Evolutionary conservation across 2,329 filamentous ascomycete genomes (phyloP), one percentile per base, ranked within the genome.

Genomic region (Botrytis medusae): DNA sequence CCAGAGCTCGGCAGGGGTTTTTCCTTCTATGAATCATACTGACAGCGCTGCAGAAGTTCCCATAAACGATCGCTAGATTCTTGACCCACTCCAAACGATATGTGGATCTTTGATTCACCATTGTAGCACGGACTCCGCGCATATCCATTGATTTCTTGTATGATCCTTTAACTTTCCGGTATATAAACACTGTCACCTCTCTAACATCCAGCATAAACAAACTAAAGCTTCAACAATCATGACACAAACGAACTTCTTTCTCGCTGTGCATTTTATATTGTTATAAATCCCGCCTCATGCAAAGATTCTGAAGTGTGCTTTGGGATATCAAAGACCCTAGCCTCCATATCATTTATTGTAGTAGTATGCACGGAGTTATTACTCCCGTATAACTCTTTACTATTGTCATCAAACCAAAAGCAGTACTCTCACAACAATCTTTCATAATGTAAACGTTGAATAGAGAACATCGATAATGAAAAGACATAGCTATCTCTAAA

Each of bases 341-440:
- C 20, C 20, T 40, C 37, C 37, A n/a, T 25, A 25, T 51, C 3
- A 51, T n/a, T n/a, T n/a, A n/a, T n/a, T n/a, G n/a, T n/a, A n/a
- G n/a, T n/a, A n/a, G n/a, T n/a, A n/a, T n/a, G n/a, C n/a, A n/a
- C n/a, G n/a, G n/a, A 7, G 46, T 7, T 12, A n/a, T 51, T 16
- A 51, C 10, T 51, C 9, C 22, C 46, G 12, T 25, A 4, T 12
- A 25, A 25, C 1, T 14, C 22, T 4, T n/a, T n/a, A 5, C 2
- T 9, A 14, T 51, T n/a, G 10, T 51, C 25, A 2, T 14, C 0
- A 5, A 5, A 14, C 25, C 4, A n/a, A 12, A 51, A 6, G 4
- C 25, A n/a, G 12, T 51, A n/a, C 4, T 6, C 0, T 1, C 10
- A 1, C 9, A 48, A 48, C 22, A 48, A 0, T 1, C 5, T 9